Evolutionary conservation across 352 stramenopile genomes (phyloP).

Genomic region (Peronospora belbahrii): DNA sequence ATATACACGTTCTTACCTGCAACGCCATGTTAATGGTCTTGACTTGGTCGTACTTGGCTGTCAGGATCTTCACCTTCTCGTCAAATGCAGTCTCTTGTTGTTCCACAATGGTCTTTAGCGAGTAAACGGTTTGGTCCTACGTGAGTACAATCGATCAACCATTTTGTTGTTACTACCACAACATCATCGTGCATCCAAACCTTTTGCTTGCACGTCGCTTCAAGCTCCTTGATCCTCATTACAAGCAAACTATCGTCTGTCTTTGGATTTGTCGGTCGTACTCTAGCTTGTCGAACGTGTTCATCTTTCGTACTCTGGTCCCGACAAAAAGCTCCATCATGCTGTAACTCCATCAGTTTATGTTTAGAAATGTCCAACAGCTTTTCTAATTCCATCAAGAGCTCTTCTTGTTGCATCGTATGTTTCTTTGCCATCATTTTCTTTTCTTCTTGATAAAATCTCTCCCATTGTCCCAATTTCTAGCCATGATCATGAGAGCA

Average conservation of each 20-base stretch:
- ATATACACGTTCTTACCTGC: constrained; percentile 37
- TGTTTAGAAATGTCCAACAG: constrained; percentile 32
- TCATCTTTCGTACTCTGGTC: constrained; percentile 3
- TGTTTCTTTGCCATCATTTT: constrained; percentile 22
- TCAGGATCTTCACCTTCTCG: constrained; percentile 60
- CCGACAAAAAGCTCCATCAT: neutral
- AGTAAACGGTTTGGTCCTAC: constrained; percentile 61
- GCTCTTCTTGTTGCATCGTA: constrained; percentile 43
- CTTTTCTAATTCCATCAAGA: constrained; percentile 42
- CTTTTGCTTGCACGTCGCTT: constrained; percentile 73
- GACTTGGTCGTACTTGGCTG: constrained; percentile 69
- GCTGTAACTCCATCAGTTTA: constrained; percentile 18
- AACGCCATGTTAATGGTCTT: constrained; percentile 76
- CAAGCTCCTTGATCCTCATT: constrained; percentile 48
- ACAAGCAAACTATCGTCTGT: constrained; percentile 19
- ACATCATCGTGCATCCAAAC: constrained; percentile 10
- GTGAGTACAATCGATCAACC: no score
- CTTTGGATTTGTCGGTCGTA: constrained; percentile 8
- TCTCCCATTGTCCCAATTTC: constrained; percentile 56
- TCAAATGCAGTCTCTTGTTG: constrained; percentile 59
- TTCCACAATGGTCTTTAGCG: constrained; percentile 57
- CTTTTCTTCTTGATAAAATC: constrained; percentile 43
- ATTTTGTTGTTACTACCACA: no score
- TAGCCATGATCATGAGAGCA: constrained; percentile 19
- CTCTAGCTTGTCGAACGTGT: constrained; percentile 7